Base-by-base conservation (phyloP, 2,329 filamentous ascomycete species). In the Nectriaceae sp. region DNA sequence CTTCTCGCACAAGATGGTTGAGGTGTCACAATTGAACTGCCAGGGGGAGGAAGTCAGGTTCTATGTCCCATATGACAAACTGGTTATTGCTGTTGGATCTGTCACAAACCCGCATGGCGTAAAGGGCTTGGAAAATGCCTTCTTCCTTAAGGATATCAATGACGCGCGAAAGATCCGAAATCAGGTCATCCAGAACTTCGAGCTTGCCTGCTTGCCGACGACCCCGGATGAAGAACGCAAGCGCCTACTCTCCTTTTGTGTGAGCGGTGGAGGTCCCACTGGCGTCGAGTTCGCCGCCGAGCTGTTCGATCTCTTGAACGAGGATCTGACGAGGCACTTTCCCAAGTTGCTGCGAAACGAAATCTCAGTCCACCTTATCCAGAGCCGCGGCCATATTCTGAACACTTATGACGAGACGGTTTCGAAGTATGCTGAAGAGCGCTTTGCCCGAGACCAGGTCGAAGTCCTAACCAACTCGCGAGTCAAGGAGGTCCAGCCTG, bases 261-360 rank as follows among this genome's bases (percentile, higher is more conserved):
- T 99, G 48, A 93, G 90, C 65, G 94, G 94, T 45, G 94, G 94
- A 61, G 94, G 94, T 1, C 94, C 94, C 3, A 99, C 94, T 0
- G 94, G 94, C 52, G 94, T 99, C 29, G 94, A 99, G 68, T 99
- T 99, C 62, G 95, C 95, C 1, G 94, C 94, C 5, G 94, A 99
- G 67, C 79, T 99, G 5, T 97, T 89, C 67, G 94, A 99, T 69
- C 85, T 99, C 69, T 78, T 99, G 15, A 99, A 99, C 64, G 95
- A 99, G 68, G 94, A 99, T 66, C 72, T 99, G 37, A 86, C 86
- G 37, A 77, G 80, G 44, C 84, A 88, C 60, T 99, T 96, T 69
- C 94, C 94, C 3, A 86, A 85, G 54, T 83, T 99, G 22, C 73
- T 99, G n/a, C 85, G 94, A 53, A 97, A 97, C 66, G 91, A 99